Evolutionary conservation across 495 filamentous ascomycete genomes (phyloP), one percentile per base, ranked within the genome.

Genomic region (Daldinia loculata): DNA sequence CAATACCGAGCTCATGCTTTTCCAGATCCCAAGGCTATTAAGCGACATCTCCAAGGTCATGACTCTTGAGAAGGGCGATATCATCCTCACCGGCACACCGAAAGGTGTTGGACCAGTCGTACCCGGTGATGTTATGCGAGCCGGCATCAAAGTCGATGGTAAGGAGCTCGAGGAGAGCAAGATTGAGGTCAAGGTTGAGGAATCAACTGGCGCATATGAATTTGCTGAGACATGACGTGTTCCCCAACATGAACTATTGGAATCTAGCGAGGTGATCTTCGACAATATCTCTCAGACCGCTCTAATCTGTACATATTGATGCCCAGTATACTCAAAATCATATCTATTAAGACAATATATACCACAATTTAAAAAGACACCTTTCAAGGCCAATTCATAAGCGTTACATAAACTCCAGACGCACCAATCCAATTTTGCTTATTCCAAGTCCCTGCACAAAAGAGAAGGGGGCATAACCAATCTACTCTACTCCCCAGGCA

Each of bases 21-120:
- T 96, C 84, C 83, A 84, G 24, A 93, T 99, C 69, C 93, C 95
- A n/a, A 79, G 90, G 66, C 86, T 95, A 57, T 80, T 99, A 77
- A 91, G 90, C 67, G 93, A 98, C 82, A 96, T 98, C 74, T 93
- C 92, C 52, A 88, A 89, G 71, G 92, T 98, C n/a, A 97, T 97
- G 91, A 93, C 92, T 4, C 83, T 99, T 69, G 91, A 97, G 82
- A 85, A 91, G 77, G 95, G 94, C 45, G 95, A 99, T 82, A 86
- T 98, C 76, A 88, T 99, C 39, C 80, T 99, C 70, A 98, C 95
- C 29, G 95, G 95, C 43, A 99, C 95, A 53, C 95, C 95, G 43
- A 98, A 98, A 86, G 95, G 95, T 9, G 96, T 98, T 32, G 95
- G 95, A 1, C 84, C 87, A 22, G 94, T 98, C 12, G 85, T 87